Evolutionary conservation across 805 yeast genomes (phyloP), one percentile per base, ranked within the genome.

Genomic region (Candida incommunis): DNA sequence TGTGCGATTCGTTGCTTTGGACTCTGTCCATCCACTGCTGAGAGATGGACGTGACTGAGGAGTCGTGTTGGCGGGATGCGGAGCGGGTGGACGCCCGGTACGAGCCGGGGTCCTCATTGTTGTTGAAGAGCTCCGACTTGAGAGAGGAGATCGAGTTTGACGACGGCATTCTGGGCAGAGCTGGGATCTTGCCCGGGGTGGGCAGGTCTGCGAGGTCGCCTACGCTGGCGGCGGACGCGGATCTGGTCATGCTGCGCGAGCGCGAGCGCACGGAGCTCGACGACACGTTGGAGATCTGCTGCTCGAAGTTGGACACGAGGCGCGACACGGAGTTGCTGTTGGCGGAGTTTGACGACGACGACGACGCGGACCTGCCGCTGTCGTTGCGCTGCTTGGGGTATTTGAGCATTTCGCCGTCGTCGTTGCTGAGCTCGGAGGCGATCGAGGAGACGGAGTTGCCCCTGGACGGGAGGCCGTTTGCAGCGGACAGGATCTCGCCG

Each of bases 321-420:
- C 18, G 11, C 7, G 37, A 31, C 7, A 31, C 37, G 20, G 37
- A 31, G 11, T 18, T 25, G 13, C 7, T 16, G n/a, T 11, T 5
- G 37, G 13, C n/a, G 20, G 5, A 5, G 37, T 11, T 18, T 11
- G 20, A 5, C 5, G 37, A 16, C 5, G 18, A 11, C 18, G 37
- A 25, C 13, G 27, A 31, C 5, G 37, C 37, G 37, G 37, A 31
- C 37, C 37, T 31, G 37, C 37, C 37, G 37, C 37, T n/a, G 20
- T 16, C 18, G 37, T 31, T 31, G 13, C 37, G 13, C 20, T 11
- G n/a, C 20, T 31, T 31, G 9, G 37, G 37, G 20, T 31, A 31
- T 31, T 16, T 9, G 18, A 31, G 20, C 18, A n/a, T 11, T n/a
- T 31, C 37, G 7, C 11, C 7, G n/a, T 31, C 37, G 20, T 31